A percentile compares a stretch with the other conserved stretches of the same genome.
phyloP scores from a whole-genome alignment of 495 filamentous ascomycete genomes.

The Lichina pygmaea region DNA sequence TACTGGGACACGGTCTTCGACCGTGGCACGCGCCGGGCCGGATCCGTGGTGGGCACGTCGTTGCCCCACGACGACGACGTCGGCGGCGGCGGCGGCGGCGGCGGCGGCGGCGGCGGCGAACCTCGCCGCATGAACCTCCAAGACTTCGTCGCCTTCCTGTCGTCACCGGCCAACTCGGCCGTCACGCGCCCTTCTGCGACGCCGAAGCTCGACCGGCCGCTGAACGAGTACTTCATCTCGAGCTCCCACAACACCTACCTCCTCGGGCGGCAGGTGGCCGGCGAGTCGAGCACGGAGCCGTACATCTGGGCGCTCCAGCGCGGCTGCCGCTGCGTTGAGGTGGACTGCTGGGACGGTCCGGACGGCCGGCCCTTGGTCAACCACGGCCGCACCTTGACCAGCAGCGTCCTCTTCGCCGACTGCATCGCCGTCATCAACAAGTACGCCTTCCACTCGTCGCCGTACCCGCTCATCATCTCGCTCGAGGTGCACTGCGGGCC shows the following conservation, averaged over 20 bases:
- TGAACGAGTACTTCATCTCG: slow-evolving; percentile 96
- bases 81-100: slow-evolving; percentile 18
- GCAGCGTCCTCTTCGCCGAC: slow-evolving; percentile 59
- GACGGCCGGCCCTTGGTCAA: slow-evolving; percentile 68
- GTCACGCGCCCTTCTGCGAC: slow-evolving; percentile 14
- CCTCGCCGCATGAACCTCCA: slow-evolving; percentile 37
- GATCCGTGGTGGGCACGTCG: neutral
- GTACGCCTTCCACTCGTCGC: slow-evolving; percentile 62
- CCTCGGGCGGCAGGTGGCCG: slow-evolving; percentile 65
- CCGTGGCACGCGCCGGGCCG: slow-evolving; percentile 28
- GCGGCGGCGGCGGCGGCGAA: slow-evolving; percentile 15
- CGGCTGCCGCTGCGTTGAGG: slow-evolving; percentile 84
- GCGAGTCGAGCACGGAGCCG: slow-evolving; percentile 72
- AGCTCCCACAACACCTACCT: slow-evolving; percentile 98
- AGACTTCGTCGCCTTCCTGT: slow-evolving; percentile 49
- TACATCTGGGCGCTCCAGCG: slow-evolving; percentile 76
- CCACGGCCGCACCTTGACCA: slow-evolving; percentile 76
- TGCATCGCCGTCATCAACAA: slow-evolving; percentile 79
- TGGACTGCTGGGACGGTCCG: slow-evolving; percentile 90
- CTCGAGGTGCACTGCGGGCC: slow-evolving; percentile 81
- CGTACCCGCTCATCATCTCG: slow-evolving; percentile 74
- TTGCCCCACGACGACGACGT: slow-evolving; percentile 16
- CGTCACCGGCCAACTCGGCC: slow-evolving; percentile 34
- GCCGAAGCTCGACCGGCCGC: slow-evolving; percentile 43
- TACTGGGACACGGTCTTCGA: slow-evolving; percentile 53